Percentiles rank a stretch among this genome's conserved stretches.
phyloP scores from a whole-genome alignment of 1,139 yeast genomes.

The Geotrichum citri-aurantii region DNA sequence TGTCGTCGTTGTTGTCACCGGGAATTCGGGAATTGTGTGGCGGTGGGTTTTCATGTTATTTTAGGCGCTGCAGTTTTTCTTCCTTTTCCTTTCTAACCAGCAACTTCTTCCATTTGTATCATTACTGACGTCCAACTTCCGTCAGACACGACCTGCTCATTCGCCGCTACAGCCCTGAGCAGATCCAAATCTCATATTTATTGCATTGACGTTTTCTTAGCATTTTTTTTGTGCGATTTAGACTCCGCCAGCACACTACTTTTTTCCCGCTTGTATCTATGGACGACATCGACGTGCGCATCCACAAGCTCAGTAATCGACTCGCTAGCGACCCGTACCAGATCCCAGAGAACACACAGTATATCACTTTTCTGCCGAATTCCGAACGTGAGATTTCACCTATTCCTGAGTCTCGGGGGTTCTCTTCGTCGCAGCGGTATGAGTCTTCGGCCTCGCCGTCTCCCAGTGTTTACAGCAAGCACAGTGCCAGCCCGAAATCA shows the following conservation, averaged over 20 bases:
- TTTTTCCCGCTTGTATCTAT: constrained; percentile 6
- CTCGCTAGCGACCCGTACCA: constrained; percentile 16
- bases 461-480: background rate
- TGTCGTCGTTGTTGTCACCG: background rate
- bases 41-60: background rate
- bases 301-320: constrained; percentile 14
- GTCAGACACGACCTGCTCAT: background rate
- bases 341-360: constrained; percentile 18
- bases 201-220: background rate
- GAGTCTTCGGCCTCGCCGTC: constrained; percentile 12
- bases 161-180: background rate
- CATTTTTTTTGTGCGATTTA: background rate
- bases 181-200: background rate
- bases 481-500: background rate
- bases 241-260: background rate
- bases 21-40: background rate
- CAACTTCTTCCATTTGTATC: background rate
- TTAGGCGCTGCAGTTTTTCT: background rate
- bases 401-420: constrained; percentile 6
- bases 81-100: background rate
- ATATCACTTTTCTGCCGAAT: constrained; percentile 17
- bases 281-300: constrained; percentile 20
- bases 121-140: background rate
- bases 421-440: background rate
- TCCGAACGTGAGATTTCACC: constrained; percentile 17